phyloP scores from a whole-genome alignment of 352 stramenopile species.

The Pythium periplocum region DNA sequence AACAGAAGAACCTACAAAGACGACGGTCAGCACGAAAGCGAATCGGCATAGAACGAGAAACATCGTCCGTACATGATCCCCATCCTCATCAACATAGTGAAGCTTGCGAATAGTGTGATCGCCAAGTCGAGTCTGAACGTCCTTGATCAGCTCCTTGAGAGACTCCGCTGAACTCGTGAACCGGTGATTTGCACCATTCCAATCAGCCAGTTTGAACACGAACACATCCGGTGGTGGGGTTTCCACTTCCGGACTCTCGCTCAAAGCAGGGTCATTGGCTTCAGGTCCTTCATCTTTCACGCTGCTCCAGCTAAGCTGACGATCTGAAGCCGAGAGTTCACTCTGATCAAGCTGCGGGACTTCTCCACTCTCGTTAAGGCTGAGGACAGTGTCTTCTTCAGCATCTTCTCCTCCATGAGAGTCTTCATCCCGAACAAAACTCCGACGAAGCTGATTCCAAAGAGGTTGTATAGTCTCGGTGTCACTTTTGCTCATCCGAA shows the following conservation, averaged over 20 bases:
- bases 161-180: constrained; percentile 82
- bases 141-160: constrained; percentile 57
- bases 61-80: constrained; percentile 50
- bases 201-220: constrained; percentile 82
- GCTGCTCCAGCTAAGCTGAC: constrained; percentile 9
- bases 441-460: constrained; percentile 73
- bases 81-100: constrained; percentile 81
- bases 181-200: constrained; percentile 75
- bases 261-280: constrained; percentile 10
- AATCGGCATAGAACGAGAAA: not conserved
- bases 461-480: constrained; percentile 58
- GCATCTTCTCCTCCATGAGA: constrained; percentile 29
- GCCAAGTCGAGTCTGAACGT: constrained; percentile 69
- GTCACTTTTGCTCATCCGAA: constrained; percentile 50
- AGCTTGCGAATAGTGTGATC: constrained; percentile 72
- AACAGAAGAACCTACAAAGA: constrained; percentile 60
- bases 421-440: constrained; percentile 33
- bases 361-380: not conserved
- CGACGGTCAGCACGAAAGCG: not conserved
- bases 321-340: constrained; percentile 7
- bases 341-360: not conserved
- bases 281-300: constrained; percentile 5
- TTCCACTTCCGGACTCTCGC: constrained; percentile 22
- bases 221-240: constrained; percentile 41
- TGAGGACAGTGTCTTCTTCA: constrained; percentile 26